These are phyloP conservation scores for Solanum chaucha DNA, from an alignment of 257 asterid species.

Conservation along the genomic window DNA sequence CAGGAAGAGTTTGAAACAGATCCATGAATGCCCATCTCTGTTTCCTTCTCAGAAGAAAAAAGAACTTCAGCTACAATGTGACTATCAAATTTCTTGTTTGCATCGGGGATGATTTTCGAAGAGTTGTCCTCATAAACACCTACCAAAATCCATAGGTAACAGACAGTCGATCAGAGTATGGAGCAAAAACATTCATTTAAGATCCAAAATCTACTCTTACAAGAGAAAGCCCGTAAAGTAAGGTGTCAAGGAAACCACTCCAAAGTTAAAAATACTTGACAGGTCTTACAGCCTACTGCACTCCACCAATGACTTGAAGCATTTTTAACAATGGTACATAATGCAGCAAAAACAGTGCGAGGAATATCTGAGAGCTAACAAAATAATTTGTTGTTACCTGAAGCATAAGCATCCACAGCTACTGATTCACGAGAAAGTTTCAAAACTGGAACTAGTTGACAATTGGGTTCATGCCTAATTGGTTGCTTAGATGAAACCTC, in stretches of 20 bases:
- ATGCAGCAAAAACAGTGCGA: background rate
- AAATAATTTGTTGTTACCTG: slow-evolving; percentile 20
- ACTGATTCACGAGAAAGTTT: slow-evolving; percentile 18
- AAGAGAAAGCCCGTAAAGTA: background rate
- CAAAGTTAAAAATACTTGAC: background rate
- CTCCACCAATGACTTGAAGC: background rate
- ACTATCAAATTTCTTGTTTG: too few relatives aligned
- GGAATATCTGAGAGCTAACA: background rate
- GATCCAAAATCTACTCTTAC: too few relatives aligned
- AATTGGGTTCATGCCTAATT: slow-evolving; percentile 24
- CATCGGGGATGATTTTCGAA: too few relatives aligned
- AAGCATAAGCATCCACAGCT: slow-evolving; percentile 5
- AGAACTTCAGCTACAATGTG: too few relatives aligned
- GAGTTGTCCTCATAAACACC: too few relatives aligned
- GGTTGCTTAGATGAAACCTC: slow-evolving; percentile 53
- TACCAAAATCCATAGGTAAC: too few relatives aligned
- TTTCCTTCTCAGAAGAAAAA: too few relatives aligned
- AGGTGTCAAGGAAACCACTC: background rate
- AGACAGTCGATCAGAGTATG: too few relatives aligned
- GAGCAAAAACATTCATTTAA: too few relatives aligned
- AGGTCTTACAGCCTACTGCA: background rate
- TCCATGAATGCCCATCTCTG: too few relatives aligned
- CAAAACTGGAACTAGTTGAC: slow-evolving; percentile 7
- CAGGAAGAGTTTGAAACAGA: too few relatives aligned
- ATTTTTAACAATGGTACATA: background rate